Conservation (phyloP, 257 asterid species). For the Cruciata laevipes region DNA sequence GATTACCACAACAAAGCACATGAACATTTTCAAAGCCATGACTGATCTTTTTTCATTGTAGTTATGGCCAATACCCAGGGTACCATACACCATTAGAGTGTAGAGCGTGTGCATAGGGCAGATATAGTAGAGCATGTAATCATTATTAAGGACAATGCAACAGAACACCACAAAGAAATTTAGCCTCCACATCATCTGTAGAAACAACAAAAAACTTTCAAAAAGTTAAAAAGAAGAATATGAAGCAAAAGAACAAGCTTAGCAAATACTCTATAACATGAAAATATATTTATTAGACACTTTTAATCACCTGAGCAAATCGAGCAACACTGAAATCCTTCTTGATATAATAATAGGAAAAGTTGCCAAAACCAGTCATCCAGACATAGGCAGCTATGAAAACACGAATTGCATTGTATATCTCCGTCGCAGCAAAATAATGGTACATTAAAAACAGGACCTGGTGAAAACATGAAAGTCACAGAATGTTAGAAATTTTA, state of each 20-base stretch:
- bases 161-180: conserved; percentile 89
- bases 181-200: conserved; percentile 99
- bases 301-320: conserved; percentile 72
- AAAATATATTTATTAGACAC: background rate
- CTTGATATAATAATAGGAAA: conserved; percentile 89
- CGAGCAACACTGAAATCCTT: conserved; percentile 90
- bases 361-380: conserved; percentile 99
- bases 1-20: conserved; percentile 79
- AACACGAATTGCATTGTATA: conserved; percentile 90
- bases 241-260: background rate
- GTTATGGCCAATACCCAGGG: conserved; percentile 90
- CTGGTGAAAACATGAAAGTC: conserved; percentile 29
- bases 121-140: conserved; percentile 87
- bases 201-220: conserved; percentile 17
- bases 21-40: conserved; percentile 59
- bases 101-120: conserved; percentile 99
- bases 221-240: background rate
- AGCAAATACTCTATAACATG: background rate
- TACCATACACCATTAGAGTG: conserved; percentile 95
- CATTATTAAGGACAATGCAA: conserved; percentile 83
- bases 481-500: conserved; percentile 16
- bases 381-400: conserved; percentile 98
- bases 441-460: conserved; percentile 94
- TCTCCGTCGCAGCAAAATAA: conserved; percentile 95
- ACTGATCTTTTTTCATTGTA: conserved; percentile 84